Percentiles rank a stretch among this genome's conserved stretches.
phyloP scores from a whole-genome alignment of 495 filamentous ascomycete species.

The Penicillium steckii region DNA sequence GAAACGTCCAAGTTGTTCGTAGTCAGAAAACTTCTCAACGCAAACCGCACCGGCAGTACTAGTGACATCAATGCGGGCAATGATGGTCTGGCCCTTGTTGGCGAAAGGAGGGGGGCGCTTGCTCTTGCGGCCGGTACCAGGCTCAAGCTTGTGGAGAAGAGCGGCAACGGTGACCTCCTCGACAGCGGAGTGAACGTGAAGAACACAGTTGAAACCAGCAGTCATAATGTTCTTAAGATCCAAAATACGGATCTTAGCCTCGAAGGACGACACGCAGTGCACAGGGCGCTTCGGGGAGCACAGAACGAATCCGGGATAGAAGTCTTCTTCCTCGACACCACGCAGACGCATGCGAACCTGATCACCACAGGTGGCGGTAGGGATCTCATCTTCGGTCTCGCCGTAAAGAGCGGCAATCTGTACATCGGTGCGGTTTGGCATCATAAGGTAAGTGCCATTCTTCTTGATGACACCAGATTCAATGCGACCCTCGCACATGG shows the following conservation, averaged over 20 bases:
- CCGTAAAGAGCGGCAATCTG: constrained; percentile 83
- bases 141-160: constrained; percentile 92
- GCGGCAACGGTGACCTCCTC: constrained; percentile 90
- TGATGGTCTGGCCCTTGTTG: constrained; percentile 88
- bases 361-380: constrained; percentile 80
- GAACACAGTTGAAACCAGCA: constrained; percentile 86
- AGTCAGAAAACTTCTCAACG: constrained; percentile 90
- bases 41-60: constrained; percentile 84
- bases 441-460: constrained; percentile 77
- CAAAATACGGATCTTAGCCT: constrained; percentile 94
- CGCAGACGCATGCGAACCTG: constrained; percentile 90
- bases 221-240: constrained; percentile 92
- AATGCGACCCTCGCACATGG: constrained; percentile 95
- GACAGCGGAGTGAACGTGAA: constrained; percentile 88
- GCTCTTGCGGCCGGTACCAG: constrained; percentile 91
- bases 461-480: constrained; percentile 93
- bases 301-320: constrained; percentile 94
- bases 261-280: constrained; percentile 84
- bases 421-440: constrained; percentile 86
- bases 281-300: constrained; percentile 90
- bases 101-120: constrained; percentile 91
- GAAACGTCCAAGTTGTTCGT: constrained; percentile 91
- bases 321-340: constrained; percentile 96
- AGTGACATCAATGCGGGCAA: constrained; percentile 84
- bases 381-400: constrained; percentile 92